Base-by-base conservation (phyloP, 2,329 filamentous ascomycete genomes). In the Nakataea oryzae region DNA sequence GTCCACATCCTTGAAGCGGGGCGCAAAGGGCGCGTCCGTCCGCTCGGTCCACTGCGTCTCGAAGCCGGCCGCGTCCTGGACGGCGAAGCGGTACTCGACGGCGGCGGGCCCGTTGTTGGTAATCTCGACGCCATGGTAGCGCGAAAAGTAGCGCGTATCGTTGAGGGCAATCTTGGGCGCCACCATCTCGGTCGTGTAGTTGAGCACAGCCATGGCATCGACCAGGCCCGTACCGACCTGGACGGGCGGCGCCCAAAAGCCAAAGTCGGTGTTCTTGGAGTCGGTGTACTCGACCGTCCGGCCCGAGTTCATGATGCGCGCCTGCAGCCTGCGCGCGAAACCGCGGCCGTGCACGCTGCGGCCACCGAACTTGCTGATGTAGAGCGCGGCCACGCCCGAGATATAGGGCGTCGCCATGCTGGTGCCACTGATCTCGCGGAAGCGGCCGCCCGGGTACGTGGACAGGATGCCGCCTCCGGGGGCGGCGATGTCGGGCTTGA, bases 341-440 rank as follows among this genome's bases (percentile, higher is more conserved):
- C 63, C 69, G 47, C 68, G 65, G 32, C 71, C 72, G 60, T 75
- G 68, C 1, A 66, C 64, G 17, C 62, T 64, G 27, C 72, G 71
- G 6, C 74, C 73, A n/a, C 74, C 74, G 41, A 68, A 65, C 32
- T 69, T 69, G 12, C 71, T 66, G 41, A 75, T 69, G 60, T 74
- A 76, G 12, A 76, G 71, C n/a, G 74, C 74, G 3, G 74, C 74
- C 12, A 76, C 70, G 29, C 77, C 78, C 21, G 78, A 77, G 14
- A 79, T 70, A 62, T 78, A 78, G 1, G 78, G 78, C 21, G 73
- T 74, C 6, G 78, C 76, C 79, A 81, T 81, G 7, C 75, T 78
- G 1, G 79, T 82, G 29, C 80, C 79, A 55, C 73, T 76, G 29
- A 78, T 70, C 1, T 81, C 72, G 17, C 73, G 73, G 50, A 69